Evolutionary conservation across 2,329 filamentous ascomycete species (phyloP), one percentile per base, ranked within the genome.

Genomic region (Penicillium capsulatum): DNA sequence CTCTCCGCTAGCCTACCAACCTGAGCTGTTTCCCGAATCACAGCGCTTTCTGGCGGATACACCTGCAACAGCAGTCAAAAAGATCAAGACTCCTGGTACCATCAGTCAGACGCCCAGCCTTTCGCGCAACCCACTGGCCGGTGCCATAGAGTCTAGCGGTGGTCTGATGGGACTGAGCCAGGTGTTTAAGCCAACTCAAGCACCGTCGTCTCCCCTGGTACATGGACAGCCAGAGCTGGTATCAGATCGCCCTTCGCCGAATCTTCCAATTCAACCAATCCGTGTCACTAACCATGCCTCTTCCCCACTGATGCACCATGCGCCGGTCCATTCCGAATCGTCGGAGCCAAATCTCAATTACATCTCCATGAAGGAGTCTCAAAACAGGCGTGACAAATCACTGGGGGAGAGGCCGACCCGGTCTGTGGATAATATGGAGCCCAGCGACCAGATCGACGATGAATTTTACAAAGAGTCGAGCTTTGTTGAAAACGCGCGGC

Each of bases 171-270:
- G 62, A 2, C 51, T 74, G 17, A 73, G 69, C 38, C 71, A 74
- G 49, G 58, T 70, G 1, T 74, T 74, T 51, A 67, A 63, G 38
- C 65, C 67, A 15, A 74, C 71, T 0, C 71, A 74, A 48, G 69
- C 64, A 19, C 60, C 65, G 16, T 71, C 71, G 2, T 73, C 71
- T 8, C 71, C 71, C 3, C 55, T 69, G 26, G 52, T 62, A 8
- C 60, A 64, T 45, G 46, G 55, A 8, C 61, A 61, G 5, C 58
- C 60, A 2, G 69, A 69, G 30, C 53, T 60, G 7, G 46, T 62
- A 19, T 73, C 69, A 8, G 70, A 73, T 45, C 66, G 70, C 34
- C 71, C 71, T 3, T 74, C 71, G 2, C 71, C 71, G n/a, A 67
- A 70, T 46, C 55, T 73, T 14, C 65, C 69, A 26, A 63, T 71